phyloP scores from a whole-genome alignment of 257 asterid species.

The Lavandula angustifolia region DNA sequence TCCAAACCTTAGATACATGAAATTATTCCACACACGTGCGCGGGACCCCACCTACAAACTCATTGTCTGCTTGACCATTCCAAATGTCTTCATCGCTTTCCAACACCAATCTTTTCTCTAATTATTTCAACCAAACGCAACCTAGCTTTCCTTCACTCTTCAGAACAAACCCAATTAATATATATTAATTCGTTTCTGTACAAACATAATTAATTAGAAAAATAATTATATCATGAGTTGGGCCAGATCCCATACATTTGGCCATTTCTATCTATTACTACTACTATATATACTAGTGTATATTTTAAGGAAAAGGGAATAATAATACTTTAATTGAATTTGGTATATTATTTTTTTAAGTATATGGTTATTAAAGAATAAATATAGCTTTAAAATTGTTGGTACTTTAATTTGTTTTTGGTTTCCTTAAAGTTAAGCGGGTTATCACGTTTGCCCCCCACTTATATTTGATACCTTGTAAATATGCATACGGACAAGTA shows the following conservation, averaged over 20 bases:
- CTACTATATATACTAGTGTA: background rate
- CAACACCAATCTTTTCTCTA: constrained; percentile 42
- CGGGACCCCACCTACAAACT: constrained; percentile 66
- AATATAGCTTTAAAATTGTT: constrained; percentile 5
- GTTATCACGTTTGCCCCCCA: constrained; percentile 56
- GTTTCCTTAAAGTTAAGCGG: constrained; percentile 40
- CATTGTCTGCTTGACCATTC: constrained; percentile 73
- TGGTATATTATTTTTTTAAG: background rate
- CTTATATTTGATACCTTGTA: constrained; percentile 31
- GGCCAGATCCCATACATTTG: constrained; percentile 31
- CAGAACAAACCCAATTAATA: constrained; percentile 12
- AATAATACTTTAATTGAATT: background rate
- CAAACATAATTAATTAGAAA: background rate
- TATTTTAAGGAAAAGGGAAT: background rate
- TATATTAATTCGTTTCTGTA: background rate
- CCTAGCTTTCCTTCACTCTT: constrained; percentile 17
- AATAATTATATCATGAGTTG: constrained; percentile 1
- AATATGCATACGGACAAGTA: constrained; percentile 40
- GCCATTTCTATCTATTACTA: constrained; percentile 27
- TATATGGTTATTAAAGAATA: background rate
- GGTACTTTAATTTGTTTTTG: constrained; percentile 29
- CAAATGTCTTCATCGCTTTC: constrained; percentile 63
- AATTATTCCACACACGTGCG: constrained; percentile 71
- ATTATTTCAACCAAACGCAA: constrained; percentile 35
- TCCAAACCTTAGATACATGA: constrained; percentile 23